phyloP scores from a whole-genome alignment of 1,139 yeast species.

The Ashbya aceris region DNA sequence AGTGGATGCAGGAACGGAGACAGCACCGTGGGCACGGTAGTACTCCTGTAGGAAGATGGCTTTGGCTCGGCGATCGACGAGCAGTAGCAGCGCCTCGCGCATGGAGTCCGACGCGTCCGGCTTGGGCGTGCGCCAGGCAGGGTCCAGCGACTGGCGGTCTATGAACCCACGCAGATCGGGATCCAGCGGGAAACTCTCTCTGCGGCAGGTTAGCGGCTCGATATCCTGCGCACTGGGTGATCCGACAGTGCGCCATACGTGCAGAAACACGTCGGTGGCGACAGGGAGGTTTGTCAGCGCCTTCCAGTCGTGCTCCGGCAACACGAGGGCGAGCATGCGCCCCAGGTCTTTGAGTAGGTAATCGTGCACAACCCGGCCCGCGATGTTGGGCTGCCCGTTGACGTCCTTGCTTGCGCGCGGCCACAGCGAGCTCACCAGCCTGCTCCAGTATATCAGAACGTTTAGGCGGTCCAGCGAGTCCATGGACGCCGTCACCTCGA shows the following conservation, averaged over 20 bases:
- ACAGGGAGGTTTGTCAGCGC: conserved; percentile 18
- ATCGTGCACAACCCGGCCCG: conserved; percentile 15
- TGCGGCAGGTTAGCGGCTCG: background rate
- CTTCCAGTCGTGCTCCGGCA: conserved; percentile 22
- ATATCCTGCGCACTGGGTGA: background rate
- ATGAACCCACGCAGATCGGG: background rate
- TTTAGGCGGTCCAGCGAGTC: conserved; percentile 25
- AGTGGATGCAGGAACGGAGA: conserved; percentile 10
- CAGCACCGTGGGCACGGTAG: conserved; percentile 11
- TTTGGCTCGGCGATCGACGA: conserved; percentile 11
- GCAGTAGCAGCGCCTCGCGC: conserved; percentile 6
- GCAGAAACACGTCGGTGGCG: conserved; percentile 14
- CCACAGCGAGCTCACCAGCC: conserved; percentile 14
- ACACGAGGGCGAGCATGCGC: conserved; percentile 13
- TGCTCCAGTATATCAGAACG: conserved; percentile 21
- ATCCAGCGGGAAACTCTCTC: background rate
- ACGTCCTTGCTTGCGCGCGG: conserved; percentile 11
- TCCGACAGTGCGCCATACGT: conserved; percentile 9
- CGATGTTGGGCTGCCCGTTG: conserved; percentile 11
- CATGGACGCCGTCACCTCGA: conserved; percentile 24
- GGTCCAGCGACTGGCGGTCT: background rate
- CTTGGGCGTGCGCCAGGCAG: conserved; percentile 6
- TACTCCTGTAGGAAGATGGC: conserved; percentile 9
- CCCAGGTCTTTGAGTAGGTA: conserved; percentile 18
- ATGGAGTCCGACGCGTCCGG: conserved; percentile 6